Conservation (phyloP, 768 basidiomycete genomes). For the Hygrocybe punicea region DNA sequence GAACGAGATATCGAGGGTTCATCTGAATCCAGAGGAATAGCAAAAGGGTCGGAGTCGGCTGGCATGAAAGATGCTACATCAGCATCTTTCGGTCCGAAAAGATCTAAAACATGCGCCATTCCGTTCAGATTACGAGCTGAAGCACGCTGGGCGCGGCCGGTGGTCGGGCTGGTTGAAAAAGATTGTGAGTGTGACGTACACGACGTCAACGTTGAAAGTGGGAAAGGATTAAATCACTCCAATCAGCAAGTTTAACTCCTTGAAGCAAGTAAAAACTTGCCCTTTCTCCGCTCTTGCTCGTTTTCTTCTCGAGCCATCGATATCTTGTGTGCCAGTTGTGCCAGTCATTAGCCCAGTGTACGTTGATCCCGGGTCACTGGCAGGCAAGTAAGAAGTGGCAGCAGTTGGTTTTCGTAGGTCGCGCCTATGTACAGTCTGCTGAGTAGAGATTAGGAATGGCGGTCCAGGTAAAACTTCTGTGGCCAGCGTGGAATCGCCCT, state of each 20-base stretch:
- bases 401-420: constrained; percentile 75
- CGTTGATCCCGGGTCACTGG: constrained; percentile 83
- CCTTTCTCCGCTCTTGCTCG: constrained; percentile 70
- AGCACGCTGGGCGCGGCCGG: constrained; percentile 70
- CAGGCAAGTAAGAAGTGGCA: constrained; percentile 74
- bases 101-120: constrained; percentile 30
- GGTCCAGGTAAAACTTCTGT: constrained; percentile 90
- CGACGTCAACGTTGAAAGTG: constrained; percentile 22
- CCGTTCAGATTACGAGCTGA: constrained; percentile 63
- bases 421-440: constrained; percentile 69
- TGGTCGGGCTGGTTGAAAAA: constrained; percentile 44
- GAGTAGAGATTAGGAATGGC: constrained; percentile 67
- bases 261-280: constrained; percentile 42
- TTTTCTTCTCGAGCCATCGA: constrained; percentile 67
- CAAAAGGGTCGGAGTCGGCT: constrained; percentile 50
- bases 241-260: not conserved
- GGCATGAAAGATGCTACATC: constrained; percentile 40
- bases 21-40: constrained; percentile 52
- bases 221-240: constrained; percentile 3
- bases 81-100: constrained; percentile 36
- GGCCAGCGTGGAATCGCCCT: constrained; percentile 76
- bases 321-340: constrained; percentile 53
- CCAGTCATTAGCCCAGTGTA: constrained; percentile 74
- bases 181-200: constrained; percentile 13
- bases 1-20: constrained; percentile 62